These are phyloP conservation scores for Filobasidium floriforme DNA, from an alignment of 768 basidiomycete species.

Conservation along the genomic window DNA sequence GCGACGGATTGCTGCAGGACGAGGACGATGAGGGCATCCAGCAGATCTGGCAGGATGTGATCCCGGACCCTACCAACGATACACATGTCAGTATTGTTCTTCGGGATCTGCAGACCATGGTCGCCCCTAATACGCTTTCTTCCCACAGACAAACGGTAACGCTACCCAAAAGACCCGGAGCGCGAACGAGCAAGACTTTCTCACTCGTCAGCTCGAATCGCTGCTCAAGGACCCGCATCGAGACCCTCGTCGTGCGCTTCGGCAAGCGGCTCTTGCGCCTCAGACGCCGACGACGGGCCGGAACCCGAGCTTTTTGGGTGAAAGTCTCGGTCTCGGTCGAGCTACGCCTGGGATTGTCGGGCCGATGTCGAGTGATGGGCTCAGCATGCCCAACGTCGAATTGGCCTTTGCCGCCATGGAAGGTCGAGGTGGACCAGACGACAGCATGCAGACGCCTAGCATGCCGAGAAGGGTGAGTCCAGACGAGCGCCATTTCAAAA, in stretches of 20 bases:
- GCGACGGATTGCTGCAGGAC: constrained; percentile 58
- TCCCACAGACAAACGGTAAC: not conserved
- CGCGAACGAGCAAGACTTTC: constrained; percentile 84
- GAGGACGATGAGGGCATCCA: constrained; percentile 51
- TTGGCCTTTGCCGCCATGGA: constrained; percentile 85
- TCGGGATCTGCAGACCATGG: not conserved
- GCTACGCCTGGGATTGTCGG: constrained; percentile 75
- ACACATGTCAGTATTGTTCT: constrained; percentile 53
- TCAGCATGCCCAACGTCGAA: constrained; percentile 79
- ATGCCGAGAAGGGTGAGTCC: constrained; percentile 21
- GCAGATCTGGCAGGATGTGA: constrained; percentile 61
- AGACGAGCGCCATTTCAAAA: not conserved
- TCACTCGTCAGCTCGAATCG: constrained; percentile 82
- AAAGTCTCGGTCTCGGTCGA: not conserved
- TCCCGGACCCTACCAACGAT: constrained; percentile 61
- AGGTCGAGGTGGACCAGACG: constrained; percentile 37
- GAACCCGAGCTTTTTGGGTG: not conserved
- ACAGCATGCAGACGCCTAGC: constrained; percentile 32
- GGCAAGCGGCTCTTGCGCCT: constrained; percentile 51
- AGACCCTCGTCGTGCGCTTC: constrained; percentile 81
- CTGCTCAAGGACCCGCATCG: constrained; percentile 81
- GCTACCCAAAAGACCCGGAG: constrained; percentile 48
- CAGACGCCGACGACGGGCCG: not conserved
- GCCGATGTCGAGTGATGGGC: constrained; percentile 77
- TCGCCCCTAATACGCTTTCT: not conserved